Conservation (phyloP, 1,139 yeast species). For the Hemisphaericaspora xylanilytica region DNA sequence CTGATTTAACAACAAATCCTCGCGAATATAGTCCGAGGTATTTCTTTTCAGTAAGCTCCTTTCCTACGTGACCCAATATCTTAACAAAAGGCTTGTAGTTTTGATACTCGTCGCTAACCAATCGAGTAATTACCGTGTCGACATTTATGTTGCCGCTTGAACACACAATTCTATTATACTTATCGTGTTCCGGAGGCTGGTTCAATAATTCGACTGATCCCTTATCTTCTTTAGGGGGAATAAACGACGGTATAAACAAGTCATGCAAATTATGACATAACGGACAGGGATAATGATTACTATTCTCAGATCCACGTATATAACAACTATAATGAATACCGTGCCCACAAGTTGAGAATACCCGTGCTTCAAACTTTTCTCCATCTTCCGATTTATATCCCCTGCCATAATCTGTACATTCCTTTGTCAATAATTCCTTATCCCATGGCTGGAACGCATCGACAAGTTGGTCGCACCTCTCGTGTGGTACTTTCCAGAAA, state of each 20-base stretch:
- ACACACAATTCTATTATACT: conserved; percentile 21
- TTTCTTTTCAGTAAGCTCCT: conserved; percentile 13
- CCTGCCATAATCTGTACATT: conserved; percentile 21
- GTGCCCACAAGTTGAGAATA: conserved; percentile 66
- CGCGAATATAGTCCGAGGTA: conserved; percentile 14
- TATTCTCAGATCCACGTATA: conserved; percentile 27
- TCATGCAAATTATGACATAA: conserved; percentile 57
- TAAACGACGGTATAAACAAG: conserved; percentile 44
- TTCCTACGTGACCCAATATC: conserved; percentile 8
- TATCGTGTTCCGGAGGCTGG: conserved; percentile 15
- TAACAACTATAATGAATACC: conserved; percentile 63
- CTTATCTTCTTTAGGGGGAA: conserved; percentile 20
- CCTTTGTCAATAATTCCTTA: conserved; percentile 11
- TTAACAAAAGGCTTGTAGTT: conserved; percentile 1
- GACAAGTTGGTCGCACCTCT: conserved; percentile 10
- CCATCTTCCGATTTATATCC: conserved; percentile 20
- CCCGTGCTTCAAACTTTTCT: conserved; percentile 22
- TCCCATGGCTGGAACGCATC: conserved; percentile 30
- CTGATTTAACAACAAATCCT: background rate
- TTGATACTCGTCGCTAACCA: conserved; percentile 15
- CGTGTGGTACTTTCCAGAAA: conserved; percentile 49
- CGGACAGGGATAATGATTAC: conserved; percentile 51
- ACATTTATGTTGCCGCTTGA: conserved; percentile 16
- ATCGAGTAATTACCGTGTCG: conserved; percentile 8
- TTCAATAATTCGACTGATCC: conserved; percentile 15